A percentile compares a stretch with the other conserved stretches of the same genome.
Evolutionary conservation across 306 rosid species (phyloP).

Genomic region (Fagus sylvatica): DNA sequence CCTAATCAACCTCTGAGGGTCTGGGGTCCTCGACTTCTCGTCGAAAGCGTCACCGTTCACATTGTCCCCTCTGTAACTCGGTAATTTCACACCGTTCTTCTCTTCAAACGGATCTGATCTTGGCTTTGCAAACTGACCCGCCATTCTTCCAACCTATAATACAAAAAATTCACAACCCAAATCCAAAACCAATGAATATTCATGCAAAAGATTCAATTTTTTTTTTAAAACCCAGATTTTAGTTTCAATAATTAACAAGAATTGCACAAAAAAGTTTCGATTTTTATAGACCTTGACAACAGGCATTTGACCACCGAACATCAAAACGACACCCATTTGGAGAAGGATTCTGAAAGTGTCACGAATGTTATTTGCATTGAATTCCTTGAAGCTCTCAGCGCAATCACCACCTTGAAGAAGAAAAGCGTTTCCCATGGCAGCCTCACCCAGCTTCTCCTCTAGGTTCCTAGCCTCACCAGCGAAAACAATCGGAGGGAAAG

Average conservation of each 20-base stretch:
- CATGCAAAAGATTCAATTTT: background rate
- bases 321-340: constrained; percentile 91
- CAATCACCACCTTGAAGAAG: constrained; percentile 93
- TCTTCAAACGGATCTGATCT: constrained; percentile 93
- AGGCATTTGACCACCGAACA: constrained; percentile 99
- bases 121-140: constrained; percentile 98
- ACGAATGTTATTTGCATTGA: constrained; percentile 89
- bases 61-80: constrained; percentile 98
- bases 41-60: constrained; percentile 91
- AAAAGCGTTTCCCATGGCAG: constrained; percentile 91
- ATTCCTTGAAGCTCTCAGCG: constrained; percentile 98
- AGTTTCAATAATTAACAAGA: background rate
- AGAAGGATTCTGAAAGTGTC: constrained; percentile 88
- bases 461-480: constrained; percentile 91
- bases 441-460: constrained; percentile 75
- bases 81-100: constrained; percentile 87
- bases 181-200: background rate
- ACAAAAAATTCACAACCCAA: constrained; percentile 6
- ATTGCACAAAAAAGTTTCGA: background rate
- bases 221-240: background rate
- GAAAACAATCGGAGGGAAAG: constrained; percentile 93
- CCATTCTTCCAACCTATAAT: constrained; percentile 93
- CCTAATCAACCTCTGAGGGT: constrained; percentile 92
- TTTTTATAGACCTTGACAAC: constrained; percentile 64
- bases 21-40: constrained; percentile 77